These are phyloP conservation scores for Acanthamoeba royreba DNA, from an alignment of 208 protist genomes.

Conservation along the genomic window DNA sequence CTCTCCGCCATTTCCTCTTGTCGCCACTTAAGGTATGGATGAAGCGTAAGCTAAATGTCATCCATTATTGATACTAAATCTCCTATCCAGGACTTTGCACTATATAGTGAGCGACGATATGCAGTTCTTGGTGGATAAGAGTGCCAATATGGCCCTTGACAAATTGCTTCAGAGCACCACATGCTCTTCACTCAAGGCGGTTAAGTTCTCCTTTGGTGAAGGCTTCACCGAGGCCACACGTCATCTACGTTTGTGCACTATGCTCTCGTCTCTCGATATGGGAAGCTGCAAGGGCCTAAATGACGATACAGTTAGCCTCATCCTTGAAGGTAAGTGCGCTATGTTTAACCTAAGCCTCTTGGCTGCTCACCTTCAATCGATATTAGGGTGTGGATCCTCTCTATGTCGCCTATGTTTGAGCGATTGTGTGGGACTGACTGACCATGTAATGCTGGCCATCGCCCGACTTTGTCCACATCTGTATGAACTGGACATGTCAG, in stretches of 20 bases:
- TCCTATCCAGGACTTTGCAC: no score
- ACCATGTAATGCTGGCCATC: background rate
- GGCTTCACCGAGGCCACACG: background rate
- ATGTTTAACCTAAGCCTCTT: background rate
- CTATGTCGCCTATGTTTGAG: background rate
- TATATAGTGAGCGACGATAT: no score
- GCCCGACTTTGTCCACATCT: background rate
- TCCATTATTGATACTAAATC: background rate
- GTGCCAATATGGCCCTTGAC: no score
- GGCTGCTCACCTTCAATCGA: background rate
- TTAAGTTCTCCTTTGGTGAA: background rate
- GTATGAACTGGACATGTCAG: background rate
- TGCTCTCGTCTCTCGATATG: background rate
- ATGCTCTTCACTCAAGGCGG: background rate
- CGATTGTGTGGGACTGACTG: background rate
- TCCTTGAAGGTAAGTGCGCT: background rate
- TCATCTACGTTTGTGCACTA: background rate
- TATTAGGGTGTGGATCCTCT: background rate
- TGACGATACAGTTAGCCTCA: background rate
- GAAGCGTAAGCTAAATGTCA: background rate
- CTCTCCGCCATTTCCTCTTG: background rate
- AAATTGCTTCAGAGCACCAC: no score
- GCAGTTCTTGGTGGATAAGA: no score
- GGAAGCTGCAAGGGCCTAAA: background rate
- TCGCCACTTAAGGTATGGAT: background rate